A percentile compares a stretch with the other conserved stretches of the same genome.
phyloP scores from a whole-genome alignment of 805 yeast species.

The Ogataea haglerorum region DNA sequence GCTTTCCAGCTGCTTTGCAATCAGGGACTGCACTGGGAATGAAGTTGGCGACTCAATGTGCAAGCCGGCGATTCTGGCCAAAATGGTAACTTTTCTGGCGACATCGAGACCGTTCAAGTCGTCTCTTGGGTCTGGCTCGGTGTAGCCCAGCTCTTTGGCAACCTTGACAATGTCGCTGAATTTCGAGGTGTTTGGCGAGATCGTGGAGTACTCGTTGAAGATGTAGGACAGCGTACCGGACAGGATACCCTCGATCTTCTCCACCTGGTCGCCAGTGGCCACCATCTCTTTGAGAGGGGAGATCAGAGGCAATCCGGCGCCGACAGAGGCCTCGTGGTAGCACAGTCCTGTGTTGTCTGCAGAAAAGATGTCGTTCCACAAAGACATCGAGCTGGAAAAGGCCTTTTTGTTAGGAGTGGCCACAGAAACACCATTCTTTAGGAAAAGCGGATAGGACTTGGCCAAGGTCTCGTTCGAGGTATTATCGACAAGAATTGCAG shows the following conservation, averaged over 20 bases:
- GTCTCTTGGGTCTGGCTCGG: conserved; percentile 99
- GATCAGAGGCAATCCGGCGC: conserved; percentile 96
- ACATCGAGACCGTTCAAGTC: conserved; percentile 97
- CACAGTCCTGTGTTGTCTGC: conserved; percentile 68
- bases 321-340: conserved; percentile 97
- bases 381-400: conserved; percentile 68
- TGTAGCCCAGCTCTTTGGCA: conserved; percentile 91
- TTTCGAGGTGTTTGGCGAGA: conserved; percentile 56
- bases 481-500: conserved; percentile 88
- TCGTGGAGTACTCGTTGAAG: conserved; percentile 86
- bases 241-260: conserved; percentile 91
- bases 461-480: conserved; percentile 85
- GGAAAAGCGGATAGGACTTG: conserved; percentile 67
- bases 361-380: conserved; percentile 75
- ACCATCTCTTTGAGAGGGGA: conserved; percentile 85
- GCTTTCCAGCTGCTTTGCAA: conserved; percentile 80
- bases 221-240: conserved; percentile 95
- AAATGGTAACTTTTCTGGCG: conserved; percentile 95
- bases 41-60: conserved; percentile 82
- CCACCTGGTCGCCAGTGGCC: conserved; percentile 89
- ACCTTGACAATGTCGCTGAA: conserved; percentile 87
- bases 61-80: conserved; percentile 89
- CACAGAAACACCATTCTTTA: conserved; percentile 77
- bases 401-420: conserved; percentile 99
- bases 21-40: conserved; percentile 90